These are phyloP conservation scores for Mariannaea sp. DNA, from an alignment of 2,329 filamentous ascomycete genomes.

Conservation along the genomic window DNA sequence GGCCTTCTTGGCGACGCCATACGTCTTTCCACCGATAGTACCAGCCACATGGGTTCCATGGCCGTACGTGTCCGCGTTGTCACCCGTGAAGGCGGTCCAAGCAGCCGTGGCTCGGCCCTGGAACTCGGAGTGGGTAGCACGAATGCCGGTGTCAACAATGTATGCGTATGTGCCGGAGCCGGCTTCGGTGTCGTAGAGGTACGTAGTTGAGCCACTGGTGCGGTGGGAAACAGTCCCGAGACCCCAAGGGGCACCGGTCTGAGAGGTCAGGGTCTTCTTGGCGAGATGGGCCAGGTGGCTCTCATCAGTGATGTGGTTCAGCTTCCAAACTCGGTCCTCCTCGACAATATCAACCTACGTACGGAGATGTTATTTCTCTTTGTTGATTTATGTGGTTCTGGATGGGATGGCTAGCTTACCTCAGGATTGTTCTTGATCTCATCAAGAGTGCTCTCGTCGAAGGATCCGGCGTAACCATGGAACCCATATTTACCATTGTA, in stretches of 20 bases:
- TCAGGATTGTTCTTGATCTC: constrained; percentile 48
- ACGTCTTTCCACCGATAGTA: constrained; percentile 44
- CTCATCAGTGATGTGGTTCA: constrained; percentile 31
- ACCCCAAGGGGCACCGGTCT: constrained; percentile 41
- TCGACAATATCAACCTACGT: constrained; percentile 39
- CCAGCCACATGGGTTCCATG: constrained; percentile 51
- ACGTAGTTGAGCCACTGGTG: constrained; percentile 39
- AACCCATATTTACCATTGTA: constrained; percentile 41
- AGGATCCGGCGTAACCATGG: constrained; percentile 50
- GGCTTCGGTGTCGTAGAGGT: constrained; percentile 56
- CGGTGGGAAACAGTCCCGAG: constrained; percentile 43
- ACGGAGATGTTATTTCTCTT: constrained; percentile 16
- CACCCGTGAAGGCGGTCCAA: constrained; percentile 35
- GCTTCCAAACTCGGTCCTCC: constrained; percentile 38
- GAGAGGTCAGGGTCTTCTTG: constrained; percentile 39
- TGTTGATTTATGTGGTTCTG: too few relatives aligned
- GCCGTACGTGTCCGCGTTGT: constrained; percentile 41
- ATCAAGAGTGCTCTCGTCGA: constrained; percentile 48
- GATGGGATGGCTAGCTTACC: constrained; percentile 40
- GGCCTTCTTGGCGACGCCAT: constrained; percentile 51
- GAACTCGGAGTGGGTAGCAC: constrained; percentile 57
- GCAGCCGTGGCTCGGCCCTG: constrained; percentile 52
- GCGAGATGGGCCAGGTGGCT: constrained; percentile 14
- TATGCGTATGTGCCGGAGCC: constrained; percentile 58
- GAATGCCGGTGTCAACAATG: constrained; percentile 67